phyloP scores from a whole-genome alignment of 2,329 filamentous ascomycete genomes.

The Herpotrichia juniperi region DNA sequence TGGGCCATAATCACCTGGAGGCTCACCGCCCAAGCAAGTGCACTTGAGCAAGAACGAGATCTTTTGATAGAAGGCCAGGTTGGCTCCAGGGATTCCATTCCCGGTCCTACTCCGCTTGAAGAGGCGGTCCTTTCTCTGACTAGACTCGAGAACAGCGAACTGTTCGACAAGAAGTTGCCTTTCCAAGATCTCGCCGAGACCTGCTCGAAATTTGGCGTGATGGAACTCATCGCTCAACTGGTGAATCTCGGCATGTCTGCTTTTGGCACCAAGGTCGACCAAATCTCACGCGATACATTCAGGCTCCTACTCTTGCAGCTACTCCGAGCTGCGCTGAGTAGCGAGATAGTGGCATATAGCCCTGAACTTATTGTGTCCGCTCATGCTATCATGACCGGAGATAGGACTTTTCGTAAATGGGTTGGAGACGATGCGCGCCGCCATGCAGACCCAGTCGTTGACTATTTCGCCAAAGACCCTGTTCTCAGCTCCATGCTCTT shows the following conservation, averaged over 20 bases:
- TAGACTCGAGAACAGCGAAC: constrained; percentile 28
- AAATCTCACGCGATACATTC: constrained; percentile 66
- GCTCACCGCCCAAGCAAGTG: constrained; percentile 24
- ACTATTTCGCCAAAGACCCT: constrained; percentile 63
- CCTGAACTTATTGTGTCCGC: constrained; percentile 72
- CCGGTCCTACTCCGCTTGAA: constrained; percentile 29
- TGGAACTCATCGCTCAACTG: constrained; percentile 32
- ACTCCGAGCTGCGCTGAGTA: constrained; percentile 68
- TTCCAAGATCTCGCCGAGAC: constrained; percentile 33
- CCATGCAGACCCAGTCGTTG: constrained; percentile 46
- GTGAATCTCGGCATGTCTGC: constrained; percentile 33
- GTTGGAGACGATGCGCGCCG: constrained; percentile 23
- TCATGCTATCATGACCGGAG: constrained; percentile 65
- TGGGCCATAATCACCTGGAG: constrained; percentile 72
- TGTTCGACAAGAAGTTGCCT: constrained; percentile 32
- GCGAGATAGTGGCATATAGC: constrained; percentile 69
- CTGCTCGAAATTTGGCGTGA: constrained; percentile 29
- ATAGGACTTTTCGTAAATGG: constrained; percentile 47
- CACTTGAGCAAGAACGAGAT: constrained; percentile 37
- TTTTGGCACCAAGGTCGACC: constrained; percentile 57
- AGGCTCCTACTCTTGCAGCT: constrained; percentile 72
- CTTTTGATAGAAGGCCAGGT: constrained; percentile 27
- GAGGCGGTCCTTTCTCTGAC: constrained; percentile 31
- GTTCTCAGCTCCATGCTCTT: constrained; percentile 65
- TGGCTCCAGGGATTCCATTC: constrained; percentile 15